Conservation (phyloP, 2,329 filamentous ascomycete genomes). For the Fusarium globosum region DNA sequence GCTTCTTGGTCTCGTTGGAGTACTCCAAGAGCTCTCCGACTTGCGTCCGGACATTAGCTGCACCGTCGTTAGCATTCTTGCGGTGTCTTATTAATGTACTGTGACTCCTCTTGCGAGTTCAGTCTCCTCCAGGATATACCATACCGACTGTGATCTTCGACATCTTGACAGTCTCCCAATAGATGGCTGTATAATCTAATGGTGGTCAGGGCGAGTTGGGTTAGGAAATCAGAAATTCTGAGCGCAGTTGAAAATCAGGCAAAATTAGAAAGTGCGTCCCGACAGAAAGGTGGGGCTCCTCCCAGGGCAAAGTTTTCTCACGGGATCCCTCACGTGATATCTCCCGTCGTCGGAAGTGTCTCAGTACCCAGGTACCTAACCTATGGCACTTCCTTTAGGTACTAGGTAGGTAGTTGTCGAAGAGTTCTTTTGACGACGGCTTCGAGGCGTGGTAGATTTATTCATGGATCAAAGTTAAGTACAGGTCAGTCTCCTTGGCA, state of each 20-base stretch:
- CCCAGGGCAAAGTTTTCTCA: slow-evolving; percentile 52
- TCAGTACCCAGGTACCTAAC: slow-evolving; percentile 7
- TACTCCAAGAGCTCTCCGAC: slow-evolving; percentile 95
- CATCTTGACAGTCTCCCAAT: slow-evolving; percentile 91
- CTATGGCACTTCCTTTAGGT: not conserved
- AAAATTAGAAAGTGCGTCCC: slow-evolving; percentile 23
- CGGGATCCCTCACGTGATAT: slow-evolving; percentile 48
- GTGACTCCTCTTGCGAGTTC: not conserved
- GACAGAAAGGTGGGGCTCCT: slow-evolving; percentile 34
- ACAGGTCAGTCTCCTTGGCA: not conserved
- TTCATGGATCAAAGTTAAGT: not conserved
- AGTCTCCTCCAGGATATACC: slow-evolving; percentile 31
- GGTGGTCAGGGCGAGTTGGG: slow-evolving; percentile 65
- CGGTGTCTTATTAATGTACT: not conserved
- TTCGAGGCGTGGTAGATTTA: slow-evolving; percentile 4
- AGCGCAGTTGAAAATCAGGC: slow-evolving; percentile 14
- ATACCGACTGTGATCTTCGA: slow-evolving; percentile 85
- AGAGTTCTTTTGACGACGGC: slow-evolving; percentile 14
- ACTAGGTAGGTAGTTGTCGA: not conserved
- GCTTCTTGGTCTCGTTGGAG: slow-evolving; percentile 94
- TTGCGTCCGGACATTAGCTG: slow-evolving; percentile 93
- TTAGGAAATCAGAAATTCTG: slow-evolving; percentile 31
- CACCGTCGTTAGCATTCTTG: slow-evolving; percentile 51
- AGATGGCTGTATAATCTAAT: slow-evolving; percentile 74
- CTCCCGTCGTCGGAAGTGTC: too few relatives aligned